Evolutionary conservation across 2,329 filamentous ascomycete species (phyloP), one percentile per base, ranked within the genome.

Genomic region (Paecilomyces fulvus): DNA sequence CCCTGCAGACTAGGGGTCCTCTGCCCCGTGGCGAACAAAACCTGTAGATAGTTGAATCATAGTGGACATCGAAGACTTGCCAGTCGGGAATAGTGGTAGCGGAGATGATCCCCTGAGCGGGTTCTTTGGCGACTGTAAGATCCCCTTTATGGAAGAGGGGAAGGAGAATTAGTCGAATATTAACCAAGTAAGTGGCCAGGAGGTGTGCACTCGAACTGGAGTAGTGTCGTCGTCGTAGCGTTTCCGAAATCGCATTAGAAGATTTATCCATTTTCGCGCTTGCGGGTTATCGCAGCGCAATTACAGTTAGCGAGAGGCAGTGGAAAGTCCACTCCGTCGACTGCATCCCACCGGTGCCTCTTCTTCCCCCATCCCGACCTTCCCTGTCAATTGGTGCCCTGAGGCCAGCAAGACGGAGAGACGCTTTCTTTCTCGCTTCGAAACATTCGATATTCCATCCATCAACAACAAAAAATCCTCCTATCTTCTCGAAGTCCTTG

Each of bases 201-300:
- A 43, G 37, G 37, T 43, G 12, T 17, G 25, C 25, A 5, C 25
- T 28, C 25, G 25, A 28, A 28, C 25, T 28, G 25, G 25, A 28
- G 37, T 17, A 17, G 37, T 43, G 14, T 31, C 12, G 12, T 31
- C 25, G 25, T 28, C 25, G 25, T 31, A 48, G n/a, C 43, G 48
- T 49, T 49, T 49, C 48, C 48, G 48, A 49, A 49, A 49, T 49
- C 48, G 48, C 48, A 49, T 49, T 43, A n/a, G 37, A 43, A 17
- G 37, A 12, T n/a, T 43, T 17, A 43, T 43, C 17, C n/a, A 20
- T 43, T 43, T n/a, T 37, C n/a, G 33, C 14, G 14, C 17, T 43
- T 43, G 37, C 37, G 37, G 37, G 37, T 43, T 43, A 49, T 49
- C 48, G 48, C 48, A 49, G 10, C 48, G 48, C 48, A 49, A 14